Base-by-base conservation (phyloP, 345 rosid genomes). In the Murraya paniculata region DNA sequence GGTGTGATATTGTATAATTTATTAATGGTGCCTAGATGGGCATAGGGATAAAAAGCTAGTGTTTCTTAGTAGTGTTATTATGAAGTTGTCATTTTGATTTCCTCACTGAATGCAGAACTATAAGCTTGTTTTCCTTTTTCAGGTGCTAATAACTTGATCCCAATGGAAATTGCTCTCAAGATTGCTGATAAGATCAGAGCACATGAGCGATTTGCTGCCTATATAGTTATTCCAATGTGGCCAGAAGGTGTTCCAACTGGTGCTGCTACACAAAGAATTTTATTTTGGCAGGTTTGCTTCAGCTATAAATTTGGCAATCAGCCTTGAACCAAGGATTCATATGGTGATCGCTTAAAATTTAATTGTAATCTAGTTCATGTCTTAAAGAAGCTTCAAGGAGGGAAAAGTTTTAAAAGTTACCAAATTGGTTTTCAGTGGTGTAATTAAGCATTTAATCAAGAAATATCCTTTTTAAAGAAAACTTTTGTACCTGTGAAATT, bases 191-290 rank as follows among this genome's bases (percentile, higher is more conserved):
- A 95, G 87, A 95, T 95, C 71, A 91, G 87, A 84, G 98, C 97
- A 69, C 79, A 87, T 69, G 95, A 95, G 88, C 89, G 98, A 70
- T 95, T 95, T 88, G 97, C 97, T 82, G 97, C 89, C 24, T 95
- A 93, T 81, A 91, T 95, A 61, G 94, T 93, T 74, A 59, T 95
- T 73, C 99, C 98, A 21, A 93, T 95, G 97, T 95, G 97, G 97
- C 99, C 99, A 0, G 98, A 95, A 86, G 99, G 99, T 53, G 87
- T 81, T 86, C 99, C 99, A 77, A 91, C 98, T 2, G 94, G 96
- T 35, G 86, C 90, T 33, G 91, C 99, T 69, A 92, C 97, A 11
- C 99, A 95, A 82, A 92, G 98, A 85, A 95, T 95, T 81, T 81
- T 95, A 38, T 95, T 89, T 85, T 95, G 99, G 98, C 99, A 95